Evolutionary conservation across 306 rosid species (phyloP).

Genomic region (Vigna hirtella): DNA sequence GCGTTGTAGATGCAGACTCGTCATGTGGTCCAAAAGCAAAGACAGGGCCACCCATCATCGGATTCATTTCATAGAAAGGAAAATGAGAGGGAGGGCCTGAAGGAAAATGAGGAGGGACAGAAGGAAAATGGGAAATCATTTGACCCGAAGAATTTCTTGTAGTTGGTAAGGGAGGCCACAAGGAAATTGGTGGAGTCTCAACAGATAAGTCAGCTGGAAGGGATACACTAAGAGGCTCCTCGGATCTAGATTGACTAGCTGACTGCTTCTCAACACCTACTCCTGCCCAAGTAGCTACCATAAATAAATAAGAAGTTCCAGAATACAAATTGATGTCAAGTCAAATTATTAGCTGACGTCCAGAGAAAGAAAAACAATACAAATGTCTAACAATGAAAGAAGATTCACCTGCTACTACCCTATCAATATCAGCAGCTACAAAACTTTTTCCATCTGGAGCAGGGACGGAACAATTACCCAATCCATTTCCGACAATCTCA

Average conservation of each 20-base stretch:
- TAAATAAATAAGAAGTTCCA: slow-evolving; percentile 16
- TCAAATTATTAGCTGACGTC: slow-evolving; percentile 13
- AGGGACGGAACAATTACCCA: slow-evolving; percentile 65
- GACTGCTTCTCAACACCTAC: slow-evolving; percentile 70
- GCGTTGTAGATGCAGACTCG: slow-evolving; percentile 73
- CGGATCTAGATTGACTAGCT: slow-evolving; percentile 70
- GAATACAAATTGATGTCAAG: neutral
- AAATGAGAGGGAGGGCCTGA: slow-evolving; percentile 83
- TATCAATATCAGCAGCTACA: slow-evolving; percentile 64
- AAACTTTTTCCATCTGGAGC: slow-evolving; percentile 68
- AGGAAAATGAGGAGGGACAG: slow-evolving; percentile 82
- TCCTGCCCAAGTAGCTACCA: slow-evolving; percentile 53
- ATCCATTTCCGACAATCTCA: slow-evolving; percentile 72
- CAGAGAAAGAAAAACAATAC: slow-evolving; percentile 8
- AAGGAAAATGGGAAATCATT: slow-evolving; percentile 86
- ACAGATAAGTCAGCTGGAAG: slow-evolving; percentile 95
- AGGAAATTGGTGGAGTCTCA: slow-evolving; percentile 84
- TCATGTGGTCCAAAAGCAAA: slow-evolving; percentile 90
- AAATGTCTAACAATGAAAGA: neutral
- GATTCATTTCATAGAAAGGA: slow-evolving; percentile 96
- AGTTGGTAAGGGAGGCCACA: slow-evolving; percentile 82
- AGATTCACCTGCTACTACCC: slow-evolving; percentile 64
- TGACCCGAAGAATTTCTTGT: slow-evolving; percentile 79
- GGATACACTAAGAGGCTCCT: slow-evolving; percentile 81
- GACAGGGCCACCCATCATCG: slow-evolving; percentile 91